Percentiles rank a stretch among this genome's conserved stretches.
phyloP scores from a whole-genome alignment of 345 rosid species.

The Corchorus olitorius region DNA sequence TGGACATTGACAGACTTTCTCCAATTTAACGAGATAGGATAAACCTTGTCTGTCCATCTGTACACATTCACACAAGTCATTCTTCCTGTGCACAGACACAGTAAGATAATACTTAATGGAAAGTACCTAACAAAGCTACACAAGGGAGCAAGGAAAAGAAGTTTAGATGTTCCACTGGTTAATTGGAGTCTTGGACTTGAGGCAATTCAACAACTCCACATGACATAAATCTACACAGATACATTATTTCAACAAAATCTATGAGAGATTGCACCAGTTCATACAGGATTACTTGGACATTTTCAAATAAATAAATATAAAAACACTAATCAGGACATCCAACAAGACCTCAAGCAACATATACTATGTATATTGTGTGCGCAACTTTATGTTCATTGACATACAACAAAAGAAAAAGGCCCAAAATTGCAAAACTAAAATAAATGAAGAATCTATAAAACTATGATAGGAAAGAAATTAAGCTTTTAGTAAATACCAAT shows the following conservation, averaged over 20 bases:
- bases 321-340: not conserved
- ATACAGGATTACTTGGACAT: not conserved
- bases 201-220: not conserved
- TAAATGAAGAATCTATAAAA: not conserved
- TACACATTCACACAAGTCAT: not conserved
- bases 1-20: not conserved
- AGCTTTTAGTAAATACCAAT: conserved; percentile 54
- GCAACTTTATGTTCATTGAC: not conserved
- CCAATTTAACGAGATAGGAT: not conserved
- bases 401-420: not conserved
- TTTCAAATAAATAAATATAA: not conserved
- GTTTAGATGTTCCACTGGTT: not conserved
- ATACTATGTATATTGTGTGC: not conserved
- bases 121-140: no score
- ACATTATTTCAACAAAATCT: not conserved
- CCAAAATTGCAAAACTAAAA: not conserved
- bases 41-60: not conserved
- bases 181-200: not conserved
- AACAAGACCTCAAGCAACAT: no score
- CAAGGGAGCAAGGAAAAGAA: not conserved
- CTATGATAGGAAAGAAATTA: not conserved
- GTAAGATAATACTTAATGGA: not conserved
- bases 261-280: not conserved
- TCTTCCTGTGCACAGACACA: not conserved
- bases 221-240: not conserved